These are phyloP conservation scores for Cordyceps farinosa DNA, from an alignment of 2,329 filamentous ascomycete genomes.

Conservation along the genomic window DNA sequence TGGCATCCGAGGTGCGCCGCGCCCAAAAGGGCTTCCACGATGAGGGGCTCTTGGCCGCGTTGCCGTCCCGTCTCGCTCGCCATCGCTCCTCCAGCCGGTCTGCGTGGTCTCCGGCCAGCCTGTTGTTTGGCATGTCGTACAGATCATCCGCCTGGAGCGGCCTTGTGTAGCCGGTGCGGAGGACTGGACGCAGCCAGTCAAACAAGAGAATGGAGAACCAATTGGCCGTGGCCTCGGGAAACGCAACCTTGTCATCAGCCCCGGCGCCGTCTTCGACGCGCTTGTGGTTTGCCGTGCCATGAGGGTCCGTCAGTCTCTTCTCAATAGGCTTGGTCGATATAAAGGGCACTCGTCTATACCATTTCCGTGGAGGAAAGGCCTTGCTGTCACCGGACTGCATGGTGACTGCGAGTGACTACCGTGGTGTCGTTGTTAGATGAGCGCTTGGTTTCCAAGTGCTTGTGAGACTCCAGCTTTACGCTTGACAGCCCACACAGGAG, in stretches of 20 bases:
- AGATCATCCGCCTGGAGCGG: constrained; percentile 26
- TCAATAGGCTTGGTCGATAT: constrained; percentile 27
- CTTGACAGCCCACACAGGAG: no score
- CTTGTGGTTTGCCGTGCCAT: neutral
- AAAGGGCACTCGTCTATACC: constrained; percentile 31
- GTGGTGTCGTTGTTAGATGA: neutral
- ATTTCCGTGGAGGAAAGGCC: constrained; percentile 29
- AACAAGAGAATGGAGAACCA: constrained; percentile 24
- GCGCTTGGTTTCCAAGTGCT: no score
- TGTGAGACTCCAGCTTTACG: no score
- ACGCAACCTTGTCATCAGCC: constrained; percentile 9
- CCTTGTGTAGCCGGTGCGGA: constrained; percentile 21
- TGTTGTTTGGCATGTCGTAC: constrained; percentile 13
- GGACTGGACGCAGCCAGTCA: constrained; percentile 23
- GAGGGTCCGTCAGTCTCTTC: constrained; percentile 9
- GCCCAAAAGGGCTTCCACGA: constrained; percentile 27
- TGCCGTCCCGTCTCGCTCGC: constrained; percentile 22
- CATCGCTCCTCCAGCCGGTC: constrained; percentile 24
- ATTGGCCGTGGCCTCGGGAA: constrained; percentile 23
- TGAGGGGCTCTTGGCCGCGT: constrained; percentile 15
- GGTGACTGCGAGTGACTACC: constrained; percentile 3
- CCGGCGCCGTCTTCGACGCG: neutral
- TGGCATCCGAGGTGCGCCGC: constrained; percentile 24
- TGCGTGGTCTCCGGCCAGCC: constrained; percentile 22
- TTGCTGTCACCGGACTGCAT: constrained; percentile 19